These are phyloP conservation scores for Russula sp. DNA, from an alignment of 768 basidiomycete genomes.

Conservation along the genomic window DNA sequence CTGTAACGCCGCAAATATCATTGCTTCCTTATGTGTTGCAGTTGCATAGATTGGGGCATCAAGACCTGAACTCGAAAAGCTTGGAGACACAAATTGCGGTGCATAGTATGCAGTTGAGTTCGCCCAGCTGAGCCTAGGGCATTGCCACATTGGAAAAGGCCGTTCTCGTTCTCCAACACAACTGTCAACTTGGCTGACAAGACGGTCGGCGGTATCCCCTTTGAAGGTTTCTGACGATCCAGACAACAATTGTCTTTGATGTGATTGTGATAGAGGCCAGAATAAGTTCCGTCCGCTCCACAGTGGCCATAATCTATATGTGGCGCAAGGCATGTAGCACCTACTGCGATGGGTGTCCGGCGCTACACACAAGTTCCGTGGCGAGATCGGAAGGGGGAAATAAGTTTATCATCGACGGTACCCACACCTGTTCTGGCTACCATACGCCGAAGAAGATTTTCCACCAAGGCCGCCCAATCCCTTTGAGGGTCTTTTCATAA, in stretches of 20 bases:
- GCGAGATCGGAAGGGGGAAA: neutral
- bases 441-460: constrained; percentile 74
- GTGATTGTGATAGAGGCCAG: neutral
- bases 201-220: neutral
- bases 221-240: neutral
- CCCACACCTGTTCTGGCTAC: constrained; percentile 33
- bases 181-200: neutral
- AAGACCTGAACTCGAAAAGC: neutral
- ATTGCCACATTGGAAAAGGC: constrained; percentile 12
- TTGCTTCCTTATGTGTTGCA: neutral
- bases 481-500: constrained; percentile 65
- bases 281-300: neutral
- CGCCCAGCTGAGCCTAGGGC: neutral
- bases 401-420: neutral
- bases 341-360: neutral
- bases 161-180: neutral
- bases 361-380: neutral
- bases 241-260: neutral
- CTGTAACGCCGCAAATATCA: neutral
- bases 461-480: constrained; percentile 79
- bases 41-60: neutral
- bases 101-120: neutral
- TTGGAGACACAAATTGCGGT: neutral
- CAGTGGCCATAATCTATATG: neutral
- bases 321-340: neutral